A percentile compares a stretch with the other conserved stretches of the same genome.
These are phyloP conservation scores for Fusarium mundagurra DNA, from an alignment of 2,329 filamentous ascomycete species.

Conservation along the genomic window DNA sequence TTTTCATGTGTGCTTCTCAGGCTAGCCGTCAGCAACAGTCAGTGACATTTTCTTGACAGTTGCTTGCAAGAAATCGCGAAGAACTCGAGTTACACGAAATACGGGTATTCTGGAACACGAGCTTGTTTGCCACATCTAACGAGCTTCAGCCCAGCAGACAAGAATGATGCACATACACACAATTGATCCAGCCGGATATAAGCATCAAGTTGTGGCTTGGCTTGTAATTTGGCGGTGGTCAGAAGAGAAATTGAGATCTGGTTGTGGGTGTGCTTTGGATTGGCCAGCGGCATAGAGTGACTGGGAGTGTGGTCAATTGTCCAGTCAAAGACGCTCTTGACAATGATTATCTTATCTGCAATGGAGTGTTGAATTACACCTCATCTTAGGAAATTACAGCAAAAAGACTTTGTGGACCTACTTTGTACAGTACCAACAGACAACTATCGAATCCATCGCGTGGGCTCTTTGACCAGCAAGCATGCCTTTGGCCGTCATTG, in stretches of 20 bases:
- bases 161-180: slow-evolving; percentile 13
- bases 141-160: slow-evolving; percentile 9
- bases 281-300: slow-evolving; percentile 5
- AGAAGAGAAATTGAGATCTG: slow-evolving; percentile 19
- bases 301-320: not conserved
- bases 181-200: slow-evolving; percentile 3
- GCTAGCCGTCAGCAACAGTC: slow-evolving; percentile 1
- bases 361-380: slow-evolving; percentile 37
- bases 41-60: not conserved
- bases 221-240: slow-evolving; percentile 24
- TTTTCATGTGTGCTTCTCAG: not conserved
- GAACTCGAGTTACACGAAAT: not conserved
- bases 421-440: slow-evolving; percentile 12
- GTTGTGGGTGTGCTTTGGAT: slow-evolving; percentile 14
- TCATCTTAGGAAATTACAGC: slow-evolving; percentile 46
- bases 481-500: slow-evolving; percentile 3
- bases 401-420: slow-evolving; percentile 33
- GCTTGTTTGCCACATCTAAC: slow-evolving; percentile 14
- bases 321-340: slow-evolving; percentile 28
- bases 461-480: not conserved
- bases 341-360: slow-evolving; percentile 18
- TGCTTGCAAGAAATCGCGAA: not conserved
- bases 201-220: slow-evolving; percentile 23
- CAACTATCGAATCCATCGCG: slow-evolving; percentile 29
- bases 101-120: slow-evolving; percentile 18